phyloP scores from a whole-genome alignment of 106 monocot species.

The Dioscorea alata region DNA sequence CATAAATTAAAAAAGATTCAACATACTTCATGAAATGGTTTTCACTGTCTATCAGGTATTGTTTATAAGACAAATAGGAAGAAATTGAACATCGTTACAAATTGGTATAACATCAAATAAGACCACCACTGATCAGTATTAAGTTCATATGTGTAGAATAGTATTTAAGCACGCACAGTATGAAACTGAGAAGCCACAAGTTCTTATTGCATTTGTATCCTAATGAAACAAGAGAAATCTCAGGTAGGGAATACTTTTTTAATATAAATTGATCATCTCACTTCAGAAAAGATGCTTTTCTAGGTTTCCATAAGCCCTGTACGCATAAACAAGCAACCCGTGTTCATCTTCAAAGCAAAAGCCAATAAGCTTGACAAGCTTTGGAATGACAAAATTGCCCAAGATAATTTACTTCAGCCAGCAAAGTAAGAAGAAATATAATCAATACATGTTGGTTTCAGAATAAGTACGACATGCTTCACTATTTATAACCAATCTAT shows the following conservation, averaged over 20 bases:
- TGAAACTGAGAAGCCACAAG: no score
- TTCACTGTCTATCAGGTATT: no score
- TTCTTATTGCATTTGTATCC: no score
- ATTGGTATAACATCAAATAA: no score
- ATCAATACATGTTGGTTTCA: no score
- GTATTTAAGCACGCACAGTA: background rate
- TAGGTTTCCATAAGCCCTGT: constrained; percentile 34
- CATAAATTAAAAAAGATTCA: no score
- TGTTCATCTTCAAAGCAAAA: constrained; percentile 34
- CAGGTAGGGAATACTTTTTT: no score
- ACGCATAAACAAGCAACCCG: constrained; percentile 26
- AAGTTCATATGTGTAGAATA: background rate
- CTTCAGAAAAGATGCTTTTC: constrained; percentile 36
- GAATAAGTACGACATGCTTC: no score
- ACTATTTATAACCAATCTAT: no score
- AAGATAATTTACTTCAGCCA: constrained; percentile 42
- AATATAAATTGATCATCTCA: background rate
- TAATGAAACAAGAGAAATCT: background rate
- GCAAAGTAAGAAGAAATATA: constrained; percentile 1
- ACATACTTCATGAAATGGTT: no score
- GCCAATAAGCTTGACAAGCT: constrained; percentile 35
- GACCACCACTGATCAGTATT: background rate
- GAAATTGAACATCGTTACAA: no score
- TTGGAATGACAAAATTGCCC: constrained; percentile 27
- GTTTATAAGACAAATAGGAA: no score